A percentile compares a stretch with the other conserved stretches of the same genome.
These are phyloP conservation scores for Paragyromitra xinjiangensis DNA, from an alignment of 495 filamentous ascomycete species.

Conservation along the genomic window DNA sequence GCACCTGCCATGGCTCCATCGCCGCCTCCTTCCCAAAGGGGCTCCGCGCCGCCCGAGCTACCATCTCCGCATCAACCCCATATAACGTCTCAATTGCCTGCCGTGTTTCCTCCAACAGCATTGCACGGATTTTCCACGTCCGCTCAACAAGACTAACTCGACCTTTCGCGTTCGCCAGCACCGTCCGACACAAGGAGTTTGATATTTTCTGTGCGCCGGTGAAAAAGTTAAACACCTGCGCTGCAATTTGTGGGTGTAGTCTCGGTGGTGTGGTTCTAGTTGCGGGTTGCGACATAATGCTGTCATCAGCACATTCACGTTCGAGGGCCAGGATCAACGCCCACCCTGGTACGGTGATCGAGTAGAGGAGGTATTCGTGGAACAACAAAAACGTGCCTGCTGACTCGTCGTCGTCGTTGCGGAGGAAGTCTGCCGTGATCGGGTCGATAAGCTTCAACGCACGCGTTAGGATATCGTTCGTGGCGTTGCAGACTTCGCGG, in stretches of 20 bases:
- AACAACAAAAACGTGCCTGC: conserved; percentile 26
- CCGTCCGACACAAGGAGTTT: conserved; percentile 10
- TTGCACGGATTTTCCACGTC: conserved; percentile 15
- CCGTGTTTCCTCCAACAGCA: conserved; percentile 28
- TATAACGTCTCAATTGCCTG: conserved; percentile 18
- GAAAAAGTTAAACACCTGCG: conserved; percentile 30
- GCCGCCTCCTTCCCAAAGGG: conserved; percentile 31
- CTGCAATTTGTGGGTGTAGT: conserved; percentile 10
- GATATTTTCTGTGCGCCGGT: conserved; percentile 29
- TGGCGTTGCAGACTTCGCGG: conserved; percentile 18
- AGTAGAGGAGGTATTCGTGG: conserved; percentile 37
- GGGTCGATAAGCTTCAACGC: conserved; percentile 30
- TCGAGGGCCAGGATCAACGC: conserved; percentile 30
- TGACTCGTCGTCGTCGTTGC: conserved; percentile 20
- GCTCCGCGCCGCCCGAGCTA: conserved; percentile 23
- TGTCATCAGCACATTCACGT: too few relatives aligned
- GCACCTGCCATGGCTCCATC: conserved; percentile 24
- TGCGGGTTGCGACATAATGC: background rate
- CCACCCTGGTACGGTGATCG: conserved; percentile 27
- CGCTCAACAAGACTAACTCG: conserved; percentile 11
- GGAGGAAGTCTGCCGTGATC: conserved; percentile 31
- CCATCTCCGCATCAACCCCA: conserved; percentile 14
- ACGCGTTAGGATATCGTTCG: conserved; percentile 28
- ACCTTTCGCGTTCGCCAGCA: conserved; percentile 23
- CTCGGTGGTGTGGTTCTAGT: background rate